Conservation (phyloP, 208 protist species). For the Leishmania mexicana region DNA sequence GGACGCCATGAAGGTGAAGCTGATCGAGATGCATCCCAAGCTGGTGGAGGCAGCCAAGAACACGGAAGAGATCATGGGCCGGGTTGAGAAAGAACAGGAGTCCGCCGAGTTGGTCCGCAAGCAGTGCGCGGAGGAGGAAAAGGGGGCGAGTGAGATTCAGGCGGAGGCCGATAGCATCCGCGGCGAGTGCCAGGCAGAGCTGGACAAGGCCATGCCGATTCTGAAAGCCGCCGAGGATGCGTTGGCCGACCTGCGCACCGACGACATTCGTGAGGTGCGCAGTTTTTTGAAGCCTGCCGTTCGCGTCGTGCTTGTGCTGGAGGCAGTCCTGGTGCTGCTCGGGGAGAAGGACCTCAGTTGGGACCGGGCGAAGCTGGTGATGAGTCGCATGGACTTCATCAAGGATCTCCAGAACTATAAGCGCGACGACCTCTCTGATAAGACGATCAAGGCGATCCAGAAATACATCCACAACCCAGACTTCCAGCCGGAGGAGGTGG, state of each 20-base stretch:
- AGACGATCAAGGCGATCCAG: slow-evolving; percentile 88
- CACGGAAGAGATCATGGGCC: slow-evolving; percentile 93
- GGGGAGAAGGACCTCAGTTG: slow-evolving; percentile 93
- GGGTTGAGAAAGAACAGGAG: slow-evolving; percentile 91
- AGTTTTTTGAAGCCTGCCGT: slow-evolving; percentile 92
- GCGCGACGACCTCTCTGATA: slow-evolving; percentile 91
- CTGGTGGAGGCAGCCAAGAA: slow-evolving; percentile 93
- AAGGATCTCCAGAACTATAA: slow-evolving; percentile 93
- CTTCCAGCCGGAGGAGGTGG: slow-evolving; percentile 93
- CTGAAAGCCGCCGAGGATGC: slow-evolving; percentile 92
- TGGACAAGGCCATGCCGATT: slow-evolving; percentile 95
- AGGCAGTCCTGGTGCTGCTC: slow-evolving; percentile 94
- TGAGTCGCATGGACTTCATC: slow-evolving; percentile 94
- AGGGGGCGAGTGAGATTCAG: slow-evolving; percentile 80
- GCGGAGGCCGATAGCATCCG: slow-evolving; percentile 91
- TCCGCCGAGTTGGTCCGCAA: slow-evolving; percentile 85
- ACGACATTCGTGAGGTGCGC: slow-evolving; percentile 94
- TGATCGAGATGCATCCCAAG: slow-evolving; percentile 95
- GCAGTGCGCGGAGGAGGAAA: slow-evolving; percentile 89
- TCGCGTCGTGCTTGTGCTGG: slow-evolving; percentile 92
- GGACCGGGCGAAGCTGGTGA: slow-evolving; percentile 92
- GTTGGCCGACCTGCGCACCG: slow-evolving; percentile 92
- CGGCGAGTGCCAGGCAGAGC: slow-evolving; percentile 92
- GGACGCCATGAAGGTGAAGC: slow-evolving; percentile 94
- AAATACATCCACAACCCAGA: slow-evolving; percentile 95